These are phyloP conservation scores for Phytophthora ohioensis DNA, from an alignment of 352 stramenopile genomes.

Conservation along the genomic window DNA sequence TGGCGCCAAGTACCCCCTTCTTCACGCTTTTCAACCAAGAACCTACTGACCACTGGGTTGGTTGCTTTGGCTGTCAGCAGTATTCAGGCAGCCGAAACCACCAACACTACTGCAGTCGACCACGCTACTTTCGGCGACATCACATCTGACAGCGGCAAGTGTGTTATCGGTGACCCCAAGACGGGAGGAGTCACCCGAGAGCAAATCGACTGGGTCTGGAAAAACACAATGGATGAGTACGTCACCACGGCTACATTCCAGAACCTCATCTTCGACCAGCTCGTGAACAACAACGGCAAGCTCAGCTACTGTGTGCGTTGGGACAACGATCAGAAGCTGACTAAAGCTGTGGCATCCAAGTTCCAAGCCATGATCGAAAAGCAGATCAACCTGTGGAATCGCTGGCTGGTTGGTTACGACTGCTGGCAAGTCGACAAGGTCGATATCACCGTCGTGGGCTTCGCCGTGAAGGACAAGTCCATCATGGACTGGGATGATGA, in stretches of 20 bases:
- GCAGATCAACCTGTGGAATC: slow-evolving; percentile 10
- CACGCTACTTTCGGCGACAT: slow-evolving; percentile 15
- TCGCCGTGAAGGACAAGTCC: slow-evolving; percentile 36
- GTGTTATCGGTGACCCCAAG: slow-evolving; percentile 11
- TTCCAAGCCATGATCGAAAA: slow-evolving; percentile 6
- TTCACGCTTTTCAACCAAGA: not conserved
- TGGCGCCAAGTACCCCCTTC: not conserved
- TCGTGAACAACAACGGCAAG: slow-evolving; percentile 12
- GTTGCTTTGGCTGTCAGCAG: not conserved
- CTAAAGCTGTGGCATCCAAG: slow-evolving; percentile 11
- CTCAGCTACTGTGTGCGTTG: slow-evolving; percentile 21
- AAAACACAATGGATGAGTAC: slow-evolving; percentile 14
- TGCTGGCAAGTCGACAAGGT: slow-evolving; percentile 26
- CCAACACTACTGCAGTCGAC: not conserved
- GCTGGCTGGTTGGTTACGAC: slow-evolving; percentile 7
- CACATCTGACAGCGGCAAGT: not conserved
- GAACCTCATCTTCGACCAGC: slow-evolving; percentile 25
- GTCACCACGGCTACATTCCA: not conserved
- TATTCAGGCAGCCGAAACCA: not conserved
- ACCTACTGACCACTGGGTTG: not conserved
- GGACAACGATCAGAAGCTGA: slow-evolving; percentile 15
- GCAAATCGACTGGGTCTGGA: slow-evolving; percentile 10
- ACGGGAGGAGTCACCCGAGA: not conserved
- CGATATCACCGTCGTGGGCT: slow-evolving; percentile 42
- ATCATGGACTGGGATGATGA: slow-evolving; percentile 48